These are phyloP conservation scores for Silene noctiflora DNA, from an alignment of 179 eudicot genomes.

Conservation along the genomic window DNA sequence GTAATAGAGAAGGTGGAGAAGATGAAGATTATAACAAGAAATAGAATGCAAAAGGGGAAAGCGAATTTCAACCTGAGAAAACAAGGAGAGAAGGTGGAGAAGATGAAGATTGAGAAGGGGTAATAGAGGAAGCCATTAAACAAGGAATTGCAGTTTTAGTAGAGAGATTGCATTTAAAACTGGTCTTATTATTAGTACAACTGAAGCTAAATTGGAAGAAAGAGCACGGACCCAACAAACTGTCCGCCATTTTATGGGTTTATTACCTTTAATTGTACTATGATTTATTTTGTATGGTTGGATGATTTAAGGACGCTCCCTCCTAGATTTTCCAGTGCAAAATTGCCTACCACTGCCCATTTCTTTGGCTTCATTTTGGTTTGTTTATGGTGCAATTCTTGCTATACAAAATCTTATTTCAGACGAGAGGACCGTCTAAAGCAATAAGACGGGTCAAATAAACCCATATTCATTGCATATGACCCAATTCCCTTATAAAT, in stretches of 20 bases:
- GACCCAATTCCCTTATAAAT: too few relatives aligned
- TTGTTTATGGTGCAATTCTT: too few relatives aligned
- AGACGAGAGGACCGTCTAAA: too few relatives aligned
- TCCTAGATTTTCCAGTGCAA: too few relatives aligned
- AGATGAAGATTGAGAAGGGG: slow-evolving; percentile 13
- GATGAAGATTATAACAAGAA: not conserved
- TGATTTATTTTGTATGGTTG: not conserved
- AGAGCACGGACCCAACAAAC: slow-evolving; percentile 18
- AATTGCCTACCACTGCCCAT: too few relatives aligned
- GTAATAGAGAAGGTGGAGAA: too few relatives aligned
- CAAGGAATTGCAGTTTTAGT: slow-evolving; percentile 8
- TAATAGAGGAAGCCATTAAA: slow-evolving; percentile 26
- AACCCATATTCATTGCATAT: too few relatives aligned
- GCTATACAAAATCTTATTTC: too few relatives aligned
- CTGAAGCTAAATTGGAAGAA: not conserved
- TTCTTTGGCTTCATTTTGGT: too few relatives aligned
- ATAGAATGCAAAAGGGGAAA: not conserved
- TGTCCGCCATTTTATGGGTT: slow-evolving; percentile 26
- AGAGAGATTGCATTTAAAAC: slow-evolving; percentile 10
- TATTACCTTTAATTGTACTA: not conserved
- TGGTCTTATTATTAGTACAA: not conserved
- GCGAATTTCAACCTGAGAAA: slow-evolving; percentile 39
- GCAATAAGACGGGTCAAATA: too few relatives aligned
- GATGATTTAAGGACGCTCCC: too few relatives aligned
- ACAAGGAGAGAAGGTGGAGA: slow-evolving; percentile 43